phyloP scores from a whole-genome alignment of 2,329 filamentous ascomycete genomes.

The Coniochaeta pulveracea region DNA sequence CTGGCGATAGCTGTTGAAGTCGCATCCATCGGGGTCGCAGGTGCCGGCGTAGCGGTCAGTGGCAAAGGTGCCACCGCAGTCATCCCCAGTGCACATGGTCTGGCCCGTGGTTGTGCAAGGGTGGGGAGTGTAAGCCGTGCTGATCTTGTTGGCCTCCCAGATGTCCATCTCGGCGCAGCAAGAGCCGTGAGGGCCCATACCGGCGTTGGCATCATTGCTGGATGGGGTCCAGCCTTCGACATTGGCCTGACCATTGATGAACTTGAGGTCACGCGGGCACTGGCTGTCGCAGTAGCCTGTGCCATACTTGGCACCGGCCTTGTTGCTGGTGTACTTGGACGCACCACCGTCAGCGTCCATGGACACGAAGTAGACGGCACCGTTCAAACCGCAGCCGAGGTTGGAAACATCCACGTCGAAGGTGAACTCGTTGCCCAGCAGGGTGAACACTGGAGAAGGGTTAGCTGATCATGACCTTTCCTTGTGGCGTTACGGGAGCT shows the following conservation, averaged over 20 bases:
- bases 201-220: conserved; percentile 40
- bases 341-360: conserved; percentile 49
- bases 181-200: conserved; percentile 37
- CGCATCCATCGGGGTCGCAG: conserved; percentile 60
- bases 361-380: conserved; percentile 55
- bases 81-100: conserved; percentile 35
- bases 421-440: conserved; percentile 58
- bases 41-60: conserved; percentile 45
- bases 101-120: conserved; percentile 42
- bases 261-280: conserved; percentile 44
- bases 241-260: conserved; percentile 45
- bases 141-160: conserved; percentile 54
- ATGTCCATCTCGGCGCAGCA: conserved; percentile 52
- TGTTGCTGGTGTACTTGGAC: conserved; percentile 36
- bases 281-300: conserved; percentile 46
- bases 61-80: conserved; percentile 42
- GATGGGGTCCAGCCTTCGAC: conserved; percentile 40
- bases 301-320: conserved; percentile 45
- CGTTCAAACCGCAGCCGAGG: conserved; percentile 59
- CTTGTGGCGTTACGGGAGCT: too few species aligned
- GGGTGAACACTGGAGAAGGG: conserved; percentile 36
- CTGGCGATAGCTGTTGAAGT: conserved; percentile 52
- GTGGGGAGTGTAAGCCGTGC: conserved; percentile 55
- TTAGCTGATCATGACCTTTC: background rate
- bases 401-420: conserved; percentile 62